Conservation (phyloP, 805 yeast genomes). For the Brettanomyces naardenensis region DNA sequence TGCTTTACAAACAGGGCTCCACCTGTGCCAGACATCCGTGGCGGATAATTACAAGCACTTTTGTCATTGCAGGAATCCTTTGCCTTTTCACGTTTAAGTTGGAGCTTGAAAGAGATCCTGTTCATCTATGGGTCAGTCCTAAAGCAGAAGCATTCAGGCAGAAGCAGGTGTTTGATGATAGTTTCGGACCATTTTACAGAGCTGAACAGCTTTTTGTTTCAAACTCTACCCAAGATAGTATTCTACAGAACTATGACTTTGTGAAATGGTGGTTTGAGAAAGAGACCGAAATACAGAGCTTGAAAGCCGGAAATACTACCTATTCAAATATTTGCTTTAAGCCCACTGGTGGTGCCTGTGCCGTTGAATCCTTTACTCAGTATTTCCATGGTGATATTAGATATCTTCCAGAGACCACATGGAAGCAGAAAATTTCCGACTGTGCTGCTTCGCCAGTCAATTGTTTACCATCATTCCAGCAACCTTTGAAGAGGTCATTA, state of each 20-base stretch:
- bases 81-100: conserved; percentile 45
- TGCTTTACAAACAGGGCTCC: conserved; percentile 44
- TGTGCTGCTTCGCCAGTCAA: conserved; percentile 81
- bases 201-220: conserved; percentile 76
- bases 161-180: conserved; percentile 61
- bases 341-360: conserved; percentile 75
- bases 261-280: conserved; percentile 86
- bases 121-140: conserved; percentile 85
- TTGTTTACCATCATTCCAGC: conserved; percentile 86
- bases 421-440: conserved; percentile 45
- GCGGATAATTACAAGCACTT: conserved; percentile 35
- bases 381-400: conserved; percentile 64
- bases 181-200: conserved; percentile 89
- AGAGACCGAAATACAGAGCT: conserved; percentile 44
- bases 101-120: conserved; percentile 70
- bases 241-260: conserved; percentile 52
- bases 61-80: conserved; percentile 34
- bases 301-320: conserved; percentile 19
- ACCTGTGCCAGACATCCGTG: conserved; percentile 59
- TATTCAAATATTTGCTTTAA: conserved; percentile 73
- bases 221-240: conserved; percentile 50
- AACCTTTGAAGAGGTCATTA: conserved; percentile 68
- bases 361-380: conserved; percentile 81
- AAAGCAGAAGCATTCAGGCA: conserved; percentile 61
- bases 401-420: conserved; percentile 37